Conservation (phyloP, 2,329 filamentous ascomycete genomes). For the Pyrenophora tritici-repentis region DNA sequence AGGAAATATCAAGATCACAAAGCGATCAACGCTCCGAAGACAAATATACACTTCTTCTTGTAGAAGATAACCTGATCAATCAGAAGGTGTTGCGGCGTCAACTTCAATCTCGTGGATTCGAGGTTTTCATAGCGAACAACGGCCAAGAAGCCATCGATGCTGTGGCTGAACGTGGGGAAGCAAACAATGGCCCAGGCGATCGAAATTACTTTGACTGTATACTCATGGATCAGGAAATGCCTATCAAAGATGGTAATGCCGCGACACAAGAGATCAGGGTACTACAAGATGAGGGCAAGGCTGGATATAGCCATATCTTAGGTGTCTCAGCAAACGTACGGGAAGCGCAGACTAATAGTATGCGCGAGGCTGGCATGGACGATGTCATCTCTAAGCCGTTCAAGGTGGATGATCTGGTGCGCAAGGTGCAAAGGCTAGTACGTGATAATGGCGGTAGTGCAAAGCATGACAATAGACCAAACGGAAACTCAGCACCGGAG, state of each 20-base stretch:
- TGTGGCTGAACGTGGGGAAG: constrained; percentile 36
- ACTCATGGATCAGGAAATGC: constrained; percentile 54
- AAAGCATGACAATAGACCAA: constrained; percentile 10
- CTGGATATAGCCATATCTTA: constrained; percentile 43
- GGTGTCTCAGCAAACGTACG: constrained; percentile 49
- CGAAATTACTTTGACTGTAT: constrained; percentile 49
- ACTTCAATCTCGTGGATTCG: constrained; percentile 51
- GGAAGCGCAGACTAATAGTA: constrained; percentile 40
- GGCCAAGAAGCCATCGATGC: constrained; percentile 53
- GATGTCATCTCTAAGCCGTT: constrained; percentile 48
- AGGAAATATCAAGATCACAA: constrained; percentile 26
- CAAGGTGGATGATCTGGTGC: constrained; percentile 44
- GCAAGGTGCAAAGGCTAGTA: constrained; percentile 33
- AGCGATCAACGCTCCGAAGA: constrained; percentile 21
- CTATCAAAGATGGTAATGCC: constrained; percentile 50
- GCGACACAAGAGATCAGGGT: constrained; percentile 48
- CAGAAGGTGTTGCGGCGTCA: constrained; percentile 57
- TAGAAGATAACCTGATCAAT: constrained; percentile 58
- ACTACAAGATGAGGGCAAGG: constrained; percentile 41
- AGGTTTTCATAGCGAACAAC: constrained; percentile 51
- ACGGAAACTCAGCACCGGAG: background rate
- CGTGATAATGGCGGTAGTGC: constrained; percentile 12
- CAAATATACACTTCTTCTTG: constrained; percentile 46
- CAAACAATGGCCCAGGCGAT: constrained; percentile 14
- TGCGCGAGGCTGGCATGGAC: constrained; percentile 47